phyloP scores from a whole-genome alignment of 441 rosid genomes.

The Kokia cookei region DNA sequence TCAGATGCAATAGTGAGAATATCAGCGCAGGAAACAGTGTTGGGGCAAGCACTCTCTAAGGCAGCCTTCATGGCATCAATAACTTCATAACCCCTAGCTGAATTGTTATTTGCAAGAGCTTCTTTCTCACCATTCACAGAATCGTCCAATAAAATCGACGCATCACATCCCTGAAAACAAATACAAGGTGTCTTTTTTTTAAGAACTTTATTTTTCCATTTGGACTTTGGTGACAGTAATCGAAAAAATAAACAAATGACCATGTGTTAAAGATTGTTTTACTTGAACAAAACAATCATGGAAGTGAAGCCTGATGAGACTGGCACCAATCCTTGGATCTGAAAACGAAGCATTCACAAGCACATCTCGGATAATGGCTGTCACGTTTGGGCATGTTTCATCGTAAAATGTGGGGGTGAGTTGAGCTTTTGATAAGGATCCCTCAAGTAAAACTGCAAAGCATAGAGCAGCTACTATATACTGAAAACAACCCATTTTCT shows the following conservation, averaged over 20 bases:
- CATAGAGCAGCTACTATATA: background rate
- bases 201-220: too few species aligned
- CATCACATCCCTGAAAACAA: conserved; percentile 56
- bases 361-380: conserved; percentile 26
- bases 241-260: background rate
- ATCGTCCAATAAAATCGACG: conserved; percentile 53
- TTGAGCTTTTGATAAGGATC: conserved; percentile 22
- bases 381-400: conserved; percentile 40
- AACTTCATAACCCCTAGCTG: conserved; percentile 34
- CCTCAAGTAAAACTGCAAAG: background rate
- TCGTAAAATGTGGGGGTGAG: conserved; percentile 43
- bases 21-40: conserved; percentile 47
- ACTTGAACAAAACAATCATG: conserved; percentile 81
- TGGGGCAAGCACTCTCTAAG: conserved; percentile 38
- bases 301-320: conserved; percentile 67
- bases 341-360: conserved; percentile 27
- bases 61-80: conserved; percentile 40
- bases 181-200: background rate
- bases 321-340: conserved; percentile 53
- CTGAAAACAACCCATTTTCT: background rate
- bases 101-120: conserved; percentile 27
- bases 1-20: conserved; percentile 43
- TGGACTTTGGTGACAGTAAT: background rate
- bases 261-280: background rate
- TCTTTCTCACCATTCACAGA: conserved; percentile 42